These are phyloP conservation scores for Artemisia annua DNA, from an alignment of 129 eudicot species.

Conservation along the genomic window DNA sequence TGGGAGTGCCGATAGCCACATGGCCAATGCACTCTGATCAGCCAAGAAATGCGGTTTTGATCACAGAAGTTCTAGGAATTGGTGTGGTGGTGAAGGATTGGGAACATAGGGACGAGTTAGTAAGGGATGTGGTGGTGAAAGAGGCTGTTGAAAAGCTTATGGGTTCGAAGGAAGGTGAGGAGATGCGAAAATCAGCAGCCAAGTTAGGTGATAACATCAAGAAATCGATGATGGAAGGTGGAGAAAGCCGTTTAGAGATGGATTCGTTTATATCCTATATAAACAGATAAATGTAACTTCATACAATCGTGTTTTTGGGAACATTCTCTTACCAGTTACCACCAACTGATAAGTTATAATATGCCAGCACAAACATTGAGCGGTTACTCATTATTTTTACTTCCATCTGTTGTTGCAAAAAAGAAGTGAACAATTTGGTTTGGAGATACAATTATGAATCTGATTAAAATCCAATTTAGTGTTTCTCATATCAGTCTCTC, in stretches of 20 bases:
- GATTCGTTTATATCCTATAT: not conserved
- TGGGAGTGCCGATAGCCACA: no score
- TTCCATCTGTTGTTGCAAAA: no score
- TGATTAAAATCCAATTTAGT: no score
- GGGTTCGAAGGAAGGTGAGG: not conserved
- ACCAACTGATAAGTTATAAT: no score
- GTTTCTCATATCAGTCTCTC: no score
- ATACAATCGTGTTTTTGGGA: no score
- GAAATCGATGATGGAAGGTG: not conserved
- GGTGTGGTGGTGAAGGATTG: constrained; percentile 4
- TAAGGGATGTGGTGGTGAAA: not conserved
- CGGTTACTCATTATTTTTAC: no score
- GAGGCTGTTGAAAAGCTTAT: not conserved
- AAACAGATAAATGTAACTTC: not conserved
- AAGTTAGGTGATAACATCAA: not conserved
- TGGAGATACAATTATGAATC: no score
- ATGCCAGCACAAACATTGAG: no score
- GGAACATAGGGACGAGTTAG: not conserved
- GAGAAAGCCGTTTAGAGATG: constrained; percentile 1
- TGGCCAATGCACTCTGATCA: no score
- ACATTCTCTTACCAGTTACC: no score
- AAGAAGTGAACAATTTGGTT: no score
- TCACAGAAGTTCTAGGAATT: not conserved
- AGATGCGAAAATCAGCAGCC: not conserved
- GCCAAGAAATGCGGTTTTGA: not conserved